Conservation (phyloP, 164 flowering plant species). For the Nelumbo lutea region DNA sequence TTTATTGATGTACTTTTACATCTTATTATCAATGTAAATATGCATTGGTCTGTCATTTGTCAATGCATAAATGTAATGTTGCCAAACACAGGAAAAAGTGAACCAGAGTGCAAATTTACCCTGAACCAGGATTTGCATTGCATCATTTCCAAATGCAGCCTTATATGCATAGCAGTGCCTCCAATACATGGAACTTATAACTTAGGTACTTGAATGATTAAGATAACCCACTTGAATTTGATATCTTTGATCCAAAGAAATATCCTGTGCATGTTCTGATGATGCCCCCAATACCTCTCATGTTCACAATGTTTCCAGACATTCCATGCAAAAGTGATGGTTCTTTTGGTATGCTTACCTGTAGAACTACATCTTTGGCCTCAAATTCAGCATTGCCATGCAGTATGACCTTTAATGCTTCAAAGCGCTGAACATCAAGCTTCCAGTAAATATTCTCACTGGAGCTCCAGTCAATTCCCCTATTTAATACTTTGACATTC, state of each 20-base stretch:
- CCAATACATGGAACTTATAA: no score
- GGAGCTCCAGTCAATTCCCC: slow-evolving; percentile 81
- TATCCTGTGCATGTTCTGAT: background rate
- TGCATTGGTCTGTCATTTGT: no score
- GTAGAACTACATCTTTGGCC: slow-evolving; percentile 62
- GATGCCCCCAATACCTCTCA: background rate
- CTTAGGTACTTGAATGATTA: no score
- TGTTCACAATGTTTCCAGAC: background rate
- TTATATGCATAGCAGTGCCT: no score
- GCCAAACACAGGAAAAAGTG: no score
- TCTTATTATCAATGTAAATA: no score
- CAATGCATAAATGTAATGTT: no score
- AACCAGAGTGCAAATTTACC: no score
- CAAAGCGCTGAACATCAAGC: slow-evolving; percentile 68
- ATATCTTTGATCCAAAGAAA: background rate
- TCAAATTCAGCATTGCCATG: slow-evolving; percentile 99
- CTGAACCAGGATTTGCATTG: no score
- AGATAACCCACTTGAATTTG: no score
- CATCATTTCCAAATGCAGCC: no score
- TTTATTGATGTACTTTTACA: no score
- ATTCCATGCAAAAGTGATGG: background rate
- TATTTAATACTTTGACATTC: slow-evolving; percentile 65
- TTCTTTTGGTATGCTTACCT: slow-evolving; percentile 33
- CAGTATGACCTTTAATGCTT: slow-evolving; percentile 58
- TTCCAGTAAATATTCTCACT: slow-evolving; percentile 75